Evolutionary conservation across 2,329 filamentous ascomycete species (phyloP), one percentile per base, ranked within the genome.

Genomic region (Fusarium sarcochroum): DNA sequence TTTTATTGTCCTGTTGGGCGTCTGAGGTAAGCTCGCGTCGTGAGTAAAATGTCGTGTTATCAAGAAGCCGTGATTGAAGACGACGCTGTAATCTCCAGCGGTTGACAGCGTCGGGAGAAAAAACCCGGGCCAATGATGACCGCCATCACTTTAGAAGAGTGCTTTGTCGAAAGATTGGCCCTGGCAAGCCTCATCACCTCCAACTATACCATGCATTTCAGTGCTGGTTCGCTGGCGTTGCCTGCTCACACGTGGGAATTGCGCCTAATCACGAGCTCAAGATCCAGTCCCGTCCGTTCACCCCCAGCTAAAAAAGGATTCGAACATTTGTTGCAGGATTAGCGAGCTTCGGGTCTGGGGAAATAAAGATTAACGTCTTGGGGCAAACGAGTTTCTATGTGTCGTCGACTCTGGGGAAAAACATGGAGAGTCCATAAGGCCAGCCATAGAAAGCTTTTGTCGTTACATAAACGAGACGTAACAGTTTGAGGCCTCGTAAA

Each of bases 401-500:
- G 40, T 52, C 55, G 49, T 49, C 8, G 2, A 59, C 41, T 68
- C 71, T 68, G 71, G 71, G 65, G 71, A 62, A 70, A 58, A 61
- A 63, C 67, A 60, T 60, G 52, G 65, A 54, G 21, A 30, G 27
- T 9, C 17, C 15, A 13, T 50, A 47, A n/a, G 49, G 57, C 53
- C 60, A 65, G 47, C 71, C 71, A 73, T 62, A 59, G 57, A 73
- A 71, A 61, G 35, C 9, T 15, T 14, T 68, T 64, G 62, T 34
- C 32, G 71, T 73, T 74, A 73, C 68, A 70, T 73, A 72, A 72
- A 66, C 21, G 20, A 46, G 52, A 73, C 69, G 71, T 73, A 73
- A 73, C 40, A 58, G 45, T 63, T 65, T 72, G 55, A 27, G 8
- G 27, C 23, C 17, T 35, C 35, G 56, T 54, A 30, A 30, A 30